These are phyloP conservation scores for Fusarium tuaranense DNA, from an alignment of 2,329 filamentous ascomycete species.

Conservation along the genomic window DNA sequence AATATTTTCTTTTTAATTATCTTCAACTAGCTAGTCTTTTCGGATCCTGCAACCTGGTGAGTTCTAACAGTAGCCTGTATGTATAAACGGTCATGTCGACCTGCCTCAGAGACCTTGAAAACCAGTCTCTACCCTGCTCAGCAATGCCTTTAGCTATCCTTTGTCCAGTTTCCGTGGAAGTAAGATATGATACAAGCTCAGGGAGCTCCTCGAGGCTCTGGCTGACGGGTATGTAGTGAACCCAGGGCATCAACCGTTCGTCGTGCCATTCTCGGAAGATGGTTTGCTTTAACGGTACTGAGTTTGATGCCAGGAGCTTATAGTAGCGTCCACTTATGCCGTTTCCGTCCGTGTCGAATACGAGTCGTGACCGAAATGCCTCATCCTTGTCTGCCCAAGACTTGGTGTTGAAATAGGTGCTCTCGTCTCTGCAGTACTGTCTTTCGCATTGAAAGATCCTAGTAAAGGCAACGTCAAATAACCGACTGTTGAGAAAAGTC, in stretches of 20 bases:
- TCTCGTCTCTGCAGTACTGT: slow-evolving; percentile 51
- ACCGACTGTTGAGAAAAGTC: slow-evolving; percentile 50
- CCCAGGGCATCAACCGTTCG: slow-evolving; percentile 66
- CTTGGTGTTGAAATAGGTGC: slow-evolving; percentile 45
- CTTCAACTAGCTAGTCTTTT: slow-evolving; percentile 14
- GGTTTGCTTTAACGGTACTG: slow-evolving; percentile 63
- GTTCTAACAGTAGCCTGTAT: slow-evolving; percentile 71
- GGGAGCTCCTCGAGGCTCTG: slow-evolving; percentile 62
- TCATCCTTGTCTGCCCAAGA: slow-evolving; percentile 49
- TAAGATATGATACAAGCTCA: slow-evolving; percentile 62
- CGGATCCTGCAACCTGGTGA: slow-evolving; percentile 56
- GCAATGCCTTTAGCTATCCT: slow-evolving; percentile 63
- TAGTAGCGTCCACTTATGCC: slow-evolving; percentile 66
- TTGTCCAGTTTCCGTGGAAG: slow-evolving; percentile 59
- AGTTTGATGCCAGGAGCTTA: slow-evolving; percentile 60
- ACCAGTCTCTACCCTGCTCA: slow-evolving; percentile 66
- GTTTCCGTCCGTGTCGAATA: slow-evolving; percentile 68
- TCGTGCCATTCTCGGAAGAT: slow-evolving; percentile 69
- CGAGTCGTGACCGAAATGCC: slow-evolving; percentile 54
- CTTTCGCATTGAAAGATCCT: slow-evolving; percentile 58
- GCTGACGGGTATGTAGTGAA: slow-evolving; percentile 67
- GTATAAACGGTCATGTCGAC: slow-evolving; percentile 71
- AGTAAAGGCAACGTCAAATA: slow-evolving; percentile 60
- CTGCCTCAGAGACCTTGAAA: slow-evolving; percentile 62
- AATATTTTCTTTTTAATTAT: not conserved